Percentiles rank a stretch among this genome's conserved stretches.
Conservation (phyloP, 345 rosid genomes). For the Limnanthes douglasii region DNA sequence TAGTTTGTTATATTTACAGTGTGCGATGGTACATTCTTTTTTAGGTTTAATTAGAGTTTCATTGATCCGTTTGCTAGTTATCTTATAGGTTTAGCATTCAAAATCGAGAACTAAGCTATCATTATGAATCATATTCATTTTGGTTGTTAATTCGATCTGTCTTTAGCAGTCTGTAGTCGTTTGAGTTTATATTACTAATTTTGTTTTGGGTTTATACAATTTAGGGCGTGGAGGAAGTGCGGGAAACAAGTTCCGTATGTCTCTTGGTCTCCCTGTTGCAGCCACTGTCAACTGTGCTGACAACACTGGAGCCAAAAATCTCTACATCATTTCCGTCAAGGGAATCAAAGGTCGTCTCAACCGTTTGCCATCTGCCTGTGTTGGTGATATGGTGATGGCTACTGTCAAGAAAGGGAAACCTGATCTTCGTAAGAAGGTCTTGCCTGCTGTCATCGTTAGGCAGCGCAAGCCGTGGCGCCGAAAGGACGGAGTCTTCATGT, state of each 20-base stretch:
- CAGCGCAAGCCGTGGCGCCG: conserved; percentile 32
- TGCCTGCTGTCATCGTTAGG: conserved; percentile 26
- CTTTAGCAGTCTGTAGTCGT: background rate
- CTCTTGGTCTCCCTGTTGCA: conserved; percentile 28
- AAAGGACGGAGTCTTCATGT: conserved; percentile 30
- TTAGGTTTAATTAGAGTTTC: background rate
- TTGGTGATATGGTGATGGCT: conserved; percentile 27
- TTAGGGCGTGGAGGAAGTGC: conserved; percentile 23
- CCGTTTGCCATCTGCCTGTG: conserved; percentile 23
- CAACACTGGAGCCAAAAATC: conserved; percentile 23
- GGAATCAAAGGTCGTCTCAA: conserved; percentile 27
- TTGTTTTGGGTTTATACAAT: no score
- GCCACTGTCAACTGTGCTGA: conserved; percentile 25
- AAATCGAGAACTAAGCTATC: no score
- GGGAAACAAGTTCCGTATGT: conserved; percentile 28
- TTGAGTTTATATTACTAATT: no score
- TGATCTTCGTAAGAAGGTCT: conserved; percentile 26
- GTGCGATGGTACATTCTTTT: no score
- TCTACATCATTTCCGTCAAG: conserved; percentile 22
- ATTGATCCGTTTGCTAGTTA: background rate
- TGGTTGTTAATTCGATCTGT: background rate
- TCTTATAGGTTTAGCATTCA: no score
- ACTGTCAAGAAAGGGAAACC: conserved; percentile 26
- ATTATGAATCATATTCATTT: background rate
- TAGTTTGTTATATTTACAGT: no score